Percentiles rank a stretch among this genome's conserved stretches.
Conservation (phyloP, 2,329 filamentous ascomycete genomes). For the Cercospora sp. region DNA sequence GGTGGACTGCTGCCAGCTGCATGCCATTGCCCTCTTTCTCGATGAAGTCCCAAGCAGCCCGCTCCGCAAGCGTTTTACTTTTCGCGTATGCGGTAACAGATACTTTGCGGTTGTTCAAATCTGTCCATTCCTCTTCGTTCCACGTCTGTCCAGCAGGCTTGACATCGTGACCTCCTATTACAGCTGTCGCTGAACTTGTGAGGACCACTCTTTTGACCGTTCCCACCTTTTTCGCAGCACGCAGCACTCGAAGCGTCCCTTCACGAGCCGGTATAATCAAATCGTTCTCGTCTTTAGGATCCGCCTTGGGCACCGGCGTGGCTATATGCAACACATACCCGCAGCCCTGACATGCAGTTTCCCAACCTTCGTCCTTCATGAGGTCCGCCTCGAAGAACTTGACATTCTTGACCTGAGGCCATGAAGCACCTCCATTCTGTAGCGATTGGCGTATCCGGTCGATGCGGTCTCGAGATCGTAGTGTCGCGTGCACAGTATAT, state of each 20-base stretch:
- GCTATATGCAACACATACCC: not conserved
- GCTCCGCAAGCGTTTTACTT: not conserved
- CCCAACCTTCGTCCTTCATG: not conserved
- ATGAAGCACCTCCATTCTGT: not conserved
- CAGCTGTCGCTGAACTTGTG: not conserved
- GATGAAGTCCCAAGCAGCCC: not conserved
- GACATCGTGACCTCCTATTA: not conserved
- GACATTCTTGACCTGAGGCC: not conserved
- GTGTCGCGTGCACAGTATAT: conserved; percentile 37
- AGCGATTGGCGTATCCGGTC: conserved; percentile 31
- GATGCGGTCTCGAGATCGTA: conserved; percentile 30
- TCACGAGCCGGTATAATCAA: not conserved
- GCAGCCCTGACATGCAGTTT: not conserved
- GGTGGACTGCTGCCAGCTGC: not conserved
- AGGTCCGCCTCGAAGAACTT: not conserved
- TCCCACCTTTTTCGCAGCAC: not conserved
- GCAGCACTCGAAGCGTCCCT: not conserved
- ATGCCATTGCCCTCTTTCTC: not conserved
- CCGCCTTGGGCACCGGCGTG: not conserved
- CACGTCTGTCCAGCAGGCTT: not conserved
- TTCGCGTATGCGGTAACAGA: not conserved
- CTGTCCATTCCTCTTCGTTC: not conserved
- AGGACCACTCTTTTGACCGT: not conserved
- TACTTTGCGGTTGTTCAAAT: not conserved
- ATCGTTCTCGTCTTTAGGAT: not conserved